These are phyloP conservation scores for Tetramitus jugosus DNA, from an alignment of 208 protist genomes.

Conservation along the genomic window DNA sequence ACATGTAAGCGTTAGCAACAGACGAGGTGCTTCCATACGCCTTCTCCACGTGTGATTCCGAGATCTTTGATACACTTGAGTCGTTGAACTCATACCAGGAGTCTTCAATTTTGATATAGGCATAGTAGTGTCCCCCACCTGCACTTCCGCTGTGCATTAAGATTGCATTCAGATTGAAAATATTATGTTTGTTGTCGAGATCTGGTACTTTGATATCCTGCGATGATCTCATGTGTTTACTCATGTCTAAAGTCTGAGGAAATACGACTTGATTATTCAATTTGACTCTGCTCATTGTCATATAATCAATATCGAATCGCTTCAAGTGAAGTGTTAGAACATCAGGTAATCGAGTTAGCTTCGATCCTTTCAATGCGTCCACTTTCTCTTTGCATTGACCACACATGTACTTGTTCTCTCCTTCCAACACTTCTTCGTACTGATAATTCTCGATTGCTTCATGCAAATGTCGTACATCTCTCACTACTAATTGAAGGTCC, in stretches of 20 bases:
- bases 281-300: neutral
- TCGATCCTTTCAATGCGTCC: neutral
- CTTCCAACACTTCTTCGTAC: neutral
- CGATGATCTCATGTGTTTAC: neutral
- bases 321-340: slow-evolving; percentile 11
- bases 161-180: neutral
- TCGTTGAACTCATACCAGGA: slow-evolving; percentile 21
- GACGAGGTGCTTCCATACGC: neutral
- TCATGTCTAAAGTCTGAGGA: slow-evolving; percentile 6
- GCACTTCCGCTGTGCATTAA: slow-evolving; percentile 1
- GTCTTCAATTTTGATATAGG: slow-evolving; percentile 1
- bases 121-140: slow-evolving; percentile 1
- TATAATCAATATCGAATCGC: slow-evolving; percentile 10
- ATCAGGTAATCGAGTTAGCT: neutral
- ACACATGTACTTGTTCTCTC: slow-evolving; percentile 13
- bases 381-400: neutral
- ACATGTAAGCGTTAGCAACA: neutral
- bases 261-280: slow-evolving; percentile 7
- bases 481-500: neutral
- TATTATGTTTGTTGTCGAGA: neutral
- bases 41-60: neutral
- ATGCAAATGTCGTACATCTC: neutral
- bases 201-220: neutral
- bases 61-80: neutral
- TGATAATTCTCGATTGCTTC: neutral